Base-by-base conservation (phyloP, 345 rosid genomes). In the Corchorus capsularis region DNA sequence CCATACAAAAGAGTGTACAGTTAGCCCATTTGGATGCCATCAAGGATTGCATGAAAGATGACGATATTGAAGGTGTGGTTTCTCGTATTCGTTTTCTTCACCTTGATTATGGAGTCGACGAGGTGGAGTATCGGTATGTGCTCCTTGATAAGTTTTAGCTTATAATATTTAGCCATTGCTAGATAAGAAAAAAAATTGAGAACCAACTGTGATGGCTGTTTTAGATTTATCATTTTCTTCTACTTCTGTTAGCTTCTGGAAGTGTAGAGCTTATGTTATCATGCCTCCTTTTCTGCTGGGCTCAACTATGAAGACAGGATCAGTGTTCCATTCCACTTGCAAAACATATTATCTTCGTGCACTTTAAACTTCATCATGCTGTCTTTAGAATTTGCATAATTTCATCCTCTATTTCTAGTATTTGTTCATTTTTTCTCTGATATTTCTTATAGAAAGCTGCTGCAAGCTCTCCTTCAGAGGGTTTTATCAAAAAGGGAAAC, bases 11-110 rank as follows among this genome's bases (percentile, higher is more conserved):
- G 74, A 81, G 80, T 76, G 89, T 91, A 75, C 99, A 95, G 83
- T 73, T 88, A 63, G 90, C 89, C 9, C 97, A 93, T 81, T 86
- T 95, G 86, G 90, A 85, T 84, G 91, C 93, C 43, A 83, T 92
- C 80, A 83, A 78, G 65, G 79, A 75, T 64, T 79, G 81, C 39
- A 32, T 89, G 67, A 77, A 78, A 66, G 83, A 79, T 53, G 93
- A 78, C 4, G 88, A 89, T 63, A 93, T 78, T 76, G 90, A 86
- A 49, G 86, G 87, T 12, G 93, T 92, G 0, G 76, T 87, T 78
- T 78, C 86, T 57, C 88, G 50, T 68, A 85, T 93, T 82, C 91
- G 85, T 57, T 92, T 82, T 85, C 94, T 93, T 78, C 93, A 86
- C 68, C 80, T 90, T 75, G 89, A 82, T 74, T 83, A 79, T 76